Evolutionary conservation across 805 yeast genomes (phyloP), one percentile per base, ranked within the genome.

Genomic region (Starmerella apis): DNA sequence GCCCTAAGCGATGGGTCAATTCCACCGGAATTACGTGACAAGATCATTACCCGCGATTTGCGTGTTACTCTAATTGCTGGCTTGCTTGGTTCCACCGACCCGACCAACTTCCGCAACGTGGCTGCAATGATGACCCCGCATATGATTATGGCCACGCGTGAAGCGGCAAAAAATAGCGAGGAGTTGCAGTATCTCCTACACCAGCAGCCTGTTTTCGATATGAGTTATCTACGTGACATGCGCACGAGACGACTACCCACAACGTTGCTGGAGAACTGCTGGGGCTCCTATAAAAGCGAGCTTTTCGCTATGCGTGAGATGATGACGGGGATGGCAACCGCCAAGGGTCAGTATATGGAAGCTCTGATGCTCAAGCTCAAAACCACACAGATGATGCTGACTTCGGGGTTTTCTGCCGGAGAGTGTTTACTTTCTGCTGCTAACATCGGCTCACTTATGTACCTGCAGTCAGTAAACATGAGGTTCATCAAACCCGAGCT

Each of bases 281-380:
- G 52, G 51, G 56, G 54, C n/a, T 46, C 56, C 3, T 87, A 84
- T 63, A 70, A 80, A 32, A 85, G 82, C 50, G 95, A 86, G 59
- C 75, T 83, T 54, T 80, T 87, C 63, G 78, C 80, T 49, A 81
- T 86, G 1, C 72, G 90, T 65, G 95, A 87, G 58, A 61, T 85
- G 50, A 76, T 80, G 56, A 79, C 84, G 3, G 86, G 92, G 2
- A 69, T 80, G 35, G 81, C 83, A 53, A 65, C 86, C 49, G 73
- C 82, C 1, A 71, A 78, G 14, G 86, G 86, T n/a, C 86, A 83
- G 61, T 68, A 79, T 46, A 68, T 75, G 18, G 67, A 75, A 43
- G 86, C 88, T 1, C 67, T 80, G 18, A 69, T 76, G 46, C 72
- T 82, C 42, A 81, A 80, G 57, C 69, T 78, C 55, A 72, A 79